Evolutionary conservation across 2,329 filamentous ascomycete genomes (phyloP), one percentile per base, ranked within the genome.

Genomic region (Juglanconis oblonga): DNA sequence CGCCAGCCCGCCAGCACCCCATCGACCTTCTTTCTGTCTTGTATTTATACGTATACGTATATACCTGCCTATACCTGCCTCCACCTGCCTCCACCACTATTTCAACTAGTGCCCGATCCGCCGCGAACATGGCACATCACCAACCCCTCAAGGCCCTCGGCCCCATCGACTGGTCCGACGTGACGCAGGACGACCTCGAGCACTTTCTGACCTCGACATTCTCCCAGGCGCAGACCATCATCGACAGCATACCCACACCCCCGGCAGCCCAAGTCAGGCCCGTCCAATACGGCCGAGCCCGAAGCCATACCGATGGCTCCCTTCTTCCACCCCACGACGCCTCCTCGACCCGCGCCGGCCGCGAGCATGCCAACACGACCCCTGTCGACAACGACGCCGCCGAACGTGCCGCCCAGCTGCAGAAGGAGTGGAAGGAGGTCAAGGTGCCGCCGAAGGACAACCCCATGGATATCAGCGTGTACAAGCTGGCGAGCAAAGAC

Each of bases 391-490:
- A 40, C 44, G 51, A 55, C 13, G 51, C 40, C 10, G 57, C 51
- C 66, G 32, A 62, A 62, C n/a, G 68, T 65, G 24, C 68, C 53
- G 72, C 74, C 40, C 76, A 81, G 24, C 76, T 97, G n/a, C 86
- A 87, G 61, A 90, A 90, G 69, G 85, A 91, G 74, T 97, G 94
- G 92, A 97, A 96, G 73, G 89, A 92, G 47, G 77, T 93, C 69
- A 94, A 92, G 74, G 75, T 91, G 58, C 85, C 82, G 47, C 74
- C 83, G 3, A 87, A 82, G 66, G 88, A 93, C 24, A 95, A 96
- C 68, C 90, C 91, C 0, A 78, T 91, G 8, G 86, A 82, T 0
- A 87, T 97, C 63, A 82, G 80, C 58, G 86, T 97, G 31, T 97
- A 90, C 77, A 96, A 96, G 72, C 81, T 95, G 62, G 77, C 81